phyloP scores from a whole-genome alignment of 2,329 filamentous ascomycete genomes.

The Talaromyces amestolkiae region DNA sequence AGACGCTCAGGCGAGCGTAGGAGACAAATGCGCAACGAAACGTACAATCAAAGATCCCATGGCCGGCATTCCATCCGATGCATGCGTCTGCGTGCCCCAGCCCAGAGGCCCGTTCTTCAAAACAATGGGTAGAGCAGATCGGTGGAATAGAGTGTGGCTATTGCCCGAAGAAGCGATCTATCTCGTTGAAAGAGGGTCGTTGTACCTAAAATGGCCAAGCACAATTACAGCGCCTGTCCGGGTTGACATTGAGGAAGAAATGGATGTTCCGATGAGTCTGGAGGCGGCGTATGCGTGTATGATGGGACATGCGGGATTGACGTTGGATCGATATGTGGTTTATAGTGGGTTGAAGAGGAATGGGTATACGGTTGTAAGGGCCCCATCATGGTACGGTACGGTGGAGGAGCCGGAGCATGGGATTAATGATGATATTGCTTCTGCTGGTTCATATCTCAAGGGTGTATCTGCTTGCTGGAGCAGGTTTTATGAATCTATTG shows the following conservation, averaged over 20 bases:
- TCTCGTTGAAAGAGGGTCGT: conserved; percentile 77
- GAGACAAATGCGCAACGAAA: conserved; percentile 11
- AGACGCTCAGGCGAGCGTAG: conserved; percentile 9
- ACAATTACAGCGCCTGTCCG: conserved; percentile 29
- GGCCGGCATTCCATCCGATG: conserved; percentile 27
- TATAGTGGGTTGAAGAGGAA: conserved; percentile 79
- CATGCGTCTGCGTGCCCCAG: conserved; percentile 65
- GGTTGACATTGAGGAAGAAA: conserved; percentile 52
- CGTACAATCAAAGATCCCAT: conserved; percentile 21
- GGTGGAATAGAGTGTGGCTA: conserved; percentile 70
- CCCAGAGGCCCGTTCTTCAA: conserved; percentile 70
- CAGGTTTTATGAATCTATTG: conserved; percentile 15
- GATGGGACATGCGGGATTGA: conserved; percentile 64
- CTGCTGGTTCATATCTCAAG: conserved; percentile 15
- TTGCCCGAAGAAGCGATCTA: conserved; percentile 90
- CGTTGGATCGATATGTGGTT: conserved; percentile 80
- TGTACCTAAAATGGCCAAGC: conserved; percentile 83
- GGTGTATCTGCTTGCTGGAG: conserved; percentile 29
- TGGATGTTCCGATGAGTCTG: conserved; percentile 79
- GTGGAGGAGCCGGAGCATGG: conserved; percentile 34
- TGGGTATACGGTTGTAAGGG: conserved; percentile 78
- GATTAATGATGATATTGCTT: conserved; percentile 8
- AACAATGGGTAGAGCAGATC: conserved; percentile 70
- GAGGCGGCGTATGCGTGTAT: conserved; percentile 87
- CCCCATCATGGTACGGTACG: conserved; percentile 49